phyloP scores from a whole-genome alignment of 768 basidiomycete genomes.

The Auricularia sp. region DNA sequence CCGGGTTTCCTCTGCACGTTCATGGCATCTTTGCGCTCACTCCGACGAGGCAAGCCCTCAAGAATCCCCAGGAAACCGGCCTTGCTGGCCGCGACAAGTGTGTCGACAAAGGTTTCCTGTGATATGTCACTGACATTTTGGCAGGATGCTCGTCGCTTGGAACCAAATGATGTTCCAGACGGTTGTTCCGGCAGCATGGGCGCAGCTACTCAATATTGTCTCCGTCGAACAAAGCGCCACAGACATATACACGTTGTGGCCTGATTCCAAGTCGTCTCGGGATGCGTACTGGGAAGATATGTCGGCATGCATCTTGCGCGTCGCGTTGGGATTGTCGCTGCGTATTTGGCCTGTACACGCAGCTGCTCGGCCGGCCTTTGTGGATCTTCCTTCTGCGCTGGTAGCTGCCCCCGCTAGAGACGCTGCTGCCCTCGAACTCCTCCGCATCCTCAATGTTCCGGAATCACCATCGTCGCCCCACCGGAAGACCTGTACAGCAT shows the following conservation, averaged over 20 bases:
- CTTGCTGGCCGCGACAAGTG: conserved; percentile 32
- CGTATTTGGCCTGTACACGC: conserved; percentile 28
- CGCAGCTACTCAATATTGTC: conserved; percentile 20
- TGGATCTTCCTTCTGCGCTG: too few relatives aligned
- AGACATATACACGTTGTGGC: conserved; percentile 32
- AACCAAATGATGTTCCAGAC: conserved; percentile 34
- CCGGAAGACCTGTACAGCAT: not conserved
- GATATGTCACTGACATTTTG: not conserved
- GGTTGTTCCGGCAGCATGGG: conserved; percentile 38
- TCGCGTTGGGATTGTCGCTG: conserved; percentile 16
- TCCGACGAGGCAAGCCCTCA: conserved; percentile 32
- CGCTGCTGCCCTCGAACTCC: conserved; percentile 15
- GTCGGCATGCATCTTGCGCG: conserved; percentile 25
- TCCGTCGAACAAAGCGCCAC: conserved; percentile 11
- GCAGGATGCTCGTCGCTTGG: conserved; percentile 38
- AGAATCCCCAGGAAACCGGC: conserved; percentile 33
- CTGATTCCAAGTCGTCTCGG: conserved; percentile 19
- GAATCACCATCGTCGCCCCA: not conserved
- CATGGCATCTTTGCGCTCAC: conserved; percentile 40
- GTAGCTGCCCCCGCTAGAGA: conserved; percentile 4
- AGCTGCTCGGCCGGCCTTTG: too few relatives aligned
- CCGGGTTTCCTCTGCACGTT: conserved; percentile 35
- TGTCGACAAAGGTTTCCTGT: conserved; percentile 9
- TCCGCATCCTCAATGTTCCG: conserved; percentile 16
- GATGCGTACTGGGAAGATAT: conserved; percentile 29